Evolutionary conservation across 768 basidiomycete species (phyloP).

Genomic region (Tulasnella sp.): DNA sequence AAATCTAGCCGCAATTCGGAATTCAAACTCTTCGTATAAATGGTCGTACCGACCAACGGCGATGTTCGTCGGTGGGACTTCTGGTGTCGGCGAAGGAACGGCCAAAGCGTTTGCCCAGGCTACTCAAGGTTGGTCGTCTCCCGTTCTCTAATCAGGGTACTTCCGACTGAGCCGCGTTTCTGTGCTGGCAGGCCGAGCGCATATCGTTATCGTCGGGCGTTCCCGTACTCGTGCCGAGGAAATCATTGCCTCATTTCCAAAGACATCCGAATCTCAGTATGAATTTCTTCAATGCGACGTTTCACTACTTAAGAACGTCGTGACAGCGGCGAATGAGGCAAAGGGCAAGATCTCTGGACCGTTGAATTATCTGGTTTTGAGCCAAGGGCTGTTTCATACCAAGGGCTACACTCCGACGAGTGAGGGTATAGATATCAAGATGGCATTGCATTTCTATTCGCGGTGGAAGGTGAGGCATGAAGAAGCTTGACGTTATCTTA

Average conservation of each 20-base stretch:
- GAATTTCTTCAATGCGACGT: slow-evolving; percentile 43
- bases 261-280: slow-evolving; percentile 38
- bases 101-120: slow-evolving; percentile 31
- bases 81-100: slow-evolving; percentile 33
- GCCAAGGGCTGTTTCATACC: slow-evolving; percentile 31
- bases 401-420: slow-evolving; percentile 29
- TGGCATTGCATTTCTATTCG: slow-evolving; percentile 36
- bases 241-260: slow-evolving; percentile 37
- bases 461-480: slow-evolving; percentile 32
- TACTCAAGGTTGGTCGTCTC: slow-evolving; percentile 21
- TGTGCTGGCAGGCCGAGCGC: slow-evolving; percentile 26
- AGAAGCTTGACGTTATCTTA: not conserved
- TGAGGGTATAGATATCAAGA: slow-evolving; percentile 35
- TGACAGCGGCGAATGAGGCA: not conserved
- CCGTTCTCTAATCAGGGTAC: too few species aligned
- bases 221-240: slow-evolving; percentile 37
- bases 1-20: slow-evolving; percentile 13
- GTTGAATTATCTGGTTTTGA: slow-evolving; percentile 33
- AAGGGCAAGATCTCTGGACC: not conserved
- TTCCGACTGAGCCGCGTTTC: too few species aligned
- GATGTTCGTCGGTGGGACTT: slow-evolving; percentile 35
- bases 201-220: slow-evolving; percentile 39
- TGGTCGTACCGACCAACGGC: slow-evolving; percentile 32
- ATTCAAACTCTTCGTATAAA: not conserved
- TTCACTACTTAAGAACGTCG: slow-evolving; percentile 38